These are phyloP conservation scores for Vaccinium myrtillus DNA, from an alignment of 148 eudicot species.

Conservation along the genomic window DNA sequence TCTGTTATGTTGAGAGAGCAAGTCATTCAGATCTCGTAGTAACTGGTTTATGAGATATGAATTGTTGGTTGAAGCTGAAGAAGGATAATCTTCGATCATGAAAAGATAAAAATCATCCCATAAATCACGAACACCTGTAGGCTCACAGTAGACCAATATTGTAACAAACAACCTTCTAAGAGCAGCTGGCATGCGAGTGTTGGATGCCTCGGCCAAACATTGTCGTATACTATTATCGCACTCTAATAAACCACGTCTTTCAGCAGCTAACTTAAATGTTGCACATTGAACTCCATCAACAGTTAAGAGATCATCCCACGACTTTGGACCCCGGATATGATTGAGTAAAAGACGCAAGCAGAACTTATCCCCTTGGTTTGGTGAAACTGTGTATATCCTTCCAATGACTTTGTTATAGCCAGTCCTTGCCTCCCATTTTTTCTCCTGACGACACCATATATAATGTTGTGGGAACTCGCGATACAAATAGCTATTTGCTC, in stretches of 20 bases:
- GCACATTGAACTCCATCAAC: not conserved
- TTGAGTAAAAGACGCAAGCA: not conserved
- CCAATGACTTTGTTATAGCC: not conserved
- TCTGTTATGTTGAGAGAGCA: not conserved
- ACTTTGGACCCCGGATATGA: not conserved
- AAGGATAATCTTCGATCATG: not conserved
- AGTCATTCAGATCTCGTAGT: not conserved
- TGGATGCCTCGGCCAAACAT: not conserved
- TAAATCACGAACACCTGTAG: not conserved
- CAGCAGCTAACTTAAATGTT: not conserved
- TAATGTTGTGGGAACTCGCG: not conserved
- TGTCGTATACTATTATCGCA: not conserved
- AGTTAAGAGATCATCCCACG: not conserved
- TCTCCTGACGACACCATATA: not conserved
- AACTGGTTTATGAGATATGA: not conserved
- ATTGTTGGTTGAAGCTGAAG: not conserved
- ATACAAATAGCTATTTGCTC: not conserved
- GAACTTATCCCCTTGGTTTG: not conserved
- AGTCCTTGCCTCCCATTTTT: no score
- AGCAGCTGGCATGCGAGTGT: not conserved
- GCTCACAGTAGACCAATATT: not conserved
- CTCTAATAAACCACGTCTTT: not conserved
- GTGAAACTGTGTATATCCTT: not conserved
- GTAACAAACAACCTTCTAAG: not conserved
- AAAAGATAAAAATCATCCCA: not conserved